phyloP scores from a whole-genome alignment of 192 early-diverging fungal species.

The Backusella luteola region DNA sequence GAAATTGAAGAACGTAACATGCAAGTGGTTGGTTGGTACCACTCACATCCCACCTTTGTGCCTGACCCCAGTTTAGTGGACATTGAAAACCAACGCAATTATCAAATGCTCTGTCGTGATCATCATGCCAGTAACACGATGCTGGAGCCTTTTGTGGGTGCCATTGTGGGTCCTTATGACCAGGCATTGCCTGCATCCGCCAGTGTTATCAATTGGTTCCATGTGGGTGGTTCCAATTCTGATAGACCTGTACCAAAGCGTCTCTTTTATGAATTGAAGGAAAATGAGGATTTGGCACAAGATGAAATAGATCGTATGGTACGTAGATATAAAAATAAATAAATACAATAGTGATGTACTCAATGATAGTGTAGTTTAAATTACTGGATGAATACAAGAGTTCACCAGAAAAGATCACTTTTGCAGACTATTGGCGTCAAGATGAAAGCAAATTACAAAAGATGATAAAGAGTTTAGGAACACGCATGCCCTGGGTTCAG shows the following conservation, averaged over 20 bases:
- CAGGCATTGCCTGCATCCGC: constrained; percentile 69
- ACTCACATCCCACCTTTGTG: constrained; percentile 87
- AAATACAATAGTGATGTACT: background rate
- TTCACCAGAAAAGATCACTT: constrained; percentile 56
- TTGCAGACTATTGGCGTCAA: constrained; percentile 74
- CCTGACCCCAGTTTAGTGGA: constrained; percentile 90
- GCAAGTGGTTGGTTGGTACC: constrained; percentile 92
- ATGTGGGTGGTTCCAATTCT: constrained; percentile 53
- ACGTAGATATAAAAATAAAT: background rate
- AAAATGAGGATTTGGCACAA: constrained; percentile 45
- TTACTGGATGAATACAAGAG: constrained; percentile 55
- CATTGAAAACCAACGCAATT: constrained; percentile 84
- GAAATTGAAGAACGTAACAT: constrained; percentile 70
- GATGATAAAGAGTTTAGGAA: constrained; percentile 62
- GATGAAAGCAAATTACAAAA: constrained; percentile 72
- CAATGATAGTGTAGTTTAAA: constrained; percentile 35
- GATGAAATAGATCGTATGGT: constrained; percentile 55
- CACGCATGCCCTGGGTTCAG: constrained; percentile 74
- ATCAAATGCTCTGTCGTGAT: constrained; percentile 78
- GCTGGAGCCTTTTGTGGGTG: constrained; percentile 84
- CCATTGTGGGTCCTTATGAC: constrained; percentile 89
- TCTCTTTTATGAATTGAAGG: constrained; percentile 55
- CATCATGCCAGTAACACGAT: constrained; percentile 33
- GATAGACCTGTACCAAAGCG: constrained; percentile 67
- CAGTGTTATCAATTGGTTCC: constrained; percentile 89